Percentiles rank a stretch among this genome's conserved stretches.
These are phyloP conservation scores for Scytalidium sp. DNA, from an alignment of 2,329 filamentous ascomycete genomes.

Conservation along the genomic window DNA sequence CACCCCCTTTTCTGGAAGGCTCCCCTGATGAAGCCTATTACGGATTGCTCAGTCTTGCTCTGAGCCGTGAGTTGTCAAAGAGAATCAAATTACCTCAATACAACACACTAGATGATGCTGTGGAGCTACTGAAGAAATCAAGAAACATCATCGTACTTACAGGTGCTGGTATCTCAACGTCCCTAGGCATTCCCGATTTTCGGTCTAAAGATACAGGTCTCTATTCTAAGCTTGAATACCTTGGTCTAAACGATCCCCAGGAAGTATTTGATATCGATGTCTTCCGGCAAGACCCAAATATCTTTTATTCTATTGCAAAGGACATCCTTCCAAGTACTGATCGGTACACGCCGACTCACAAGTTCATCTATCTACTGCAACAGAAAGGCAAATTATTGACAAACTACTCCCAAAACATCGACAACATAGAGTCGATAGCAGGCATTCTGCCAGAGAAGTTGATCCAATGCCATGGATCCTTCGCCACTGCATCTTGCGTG, in stretches of 20 bases:
- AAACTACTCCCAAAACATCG: slow-evolving; percentile 98
- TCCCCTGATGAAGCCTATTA: slow-evolving; percentile 72
- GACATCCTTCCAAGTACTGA: slow-evolving; percentile 82
- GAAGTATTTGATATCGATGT: slow-evolving; percentile 91
- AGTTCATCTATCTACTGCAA: slow-evolving; percentile 87
- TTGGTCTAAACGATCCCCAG: slow-evolving; percentile 78
- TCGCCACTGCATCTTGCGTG: slow-evolving; percentile 86
- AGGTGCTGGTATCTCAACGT: slow-evolving; percentile 94
- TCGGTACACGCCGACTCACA: slow-evolving; percentile 86
- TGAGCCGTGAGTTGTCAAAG: slow-evolving; percentile 77
- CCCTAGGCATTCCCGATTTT: slow-evolving; percentile 95
- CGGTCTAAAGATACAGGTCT: slow-evolving; percentile 90
- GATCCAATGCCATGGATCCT: slow-evolving; percentile 95
- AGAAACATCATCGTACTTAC: slow-evolving; percentile 91
- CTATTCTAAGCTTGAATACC: slow-evolving; percentile 78
- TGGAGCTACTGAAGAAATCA: slow-evolving; percentile 67
- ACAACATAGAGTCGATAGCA: slow-evolving; percentile 87
- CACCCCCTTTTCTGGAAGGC: slow-evolving; percentile 71
- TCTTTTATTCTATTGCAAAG: slow-evolving; percentile 89
- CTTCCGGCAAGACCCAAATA: slow-evolving; percentile 80
- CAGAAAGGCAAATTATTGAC: slow-evolving; percentile 86
- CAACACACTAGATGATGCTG: slow-evolving; percentile 87
- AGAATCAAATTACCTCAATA: slow-evolving; percentile 75
- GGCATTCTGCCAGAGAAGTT: slow-evolving; percentile 79
- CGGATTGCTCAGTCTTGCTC: slow-evolving; percentile 69